phyloP scores from a whole-genome alignment of 305 asterid genomes.

The Striga hermonthica region DNA sequence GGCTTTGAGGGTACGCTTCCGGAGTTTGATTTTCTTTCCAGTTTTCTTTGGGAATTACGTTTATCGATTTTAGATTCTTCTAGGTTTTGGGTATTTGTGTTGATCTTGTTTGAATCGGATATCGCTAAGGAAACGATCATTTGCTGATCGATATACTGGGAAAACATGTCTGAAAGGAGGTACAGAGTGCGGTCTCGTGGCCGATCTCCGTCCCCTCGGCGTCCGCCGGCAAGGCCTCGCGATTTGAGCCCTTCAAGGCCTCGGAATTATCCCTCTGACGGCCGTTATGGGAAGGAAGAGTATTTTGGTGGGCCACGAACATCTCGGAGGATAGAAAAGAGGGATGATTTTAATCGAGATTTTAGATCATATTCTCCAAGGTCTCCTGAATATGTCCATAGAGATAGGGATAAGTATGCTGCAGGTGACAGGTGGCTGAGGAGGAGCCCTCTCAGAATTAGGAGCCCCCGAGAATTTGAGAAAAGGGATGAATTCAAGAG shows the following conservation, averaged over 20 bases:
- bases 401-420: conserved; percentile 29
- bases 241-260: conserved; percentile 27
- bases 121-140: conserved; percentile 20
- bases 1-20: conserved; percentile 21
- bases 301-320: neutral
- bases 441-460: conserved; percentile 29
- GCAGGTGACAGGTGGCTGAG: conserved; percentile 29
- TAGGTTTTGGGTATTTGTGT: conserved; percentile 2
- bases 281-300: neutral
- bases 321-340: neutral
- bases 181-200: conserved; percentile 32
- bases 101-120: conserved; percentile 25
- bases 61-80: conserved; percentile 11
- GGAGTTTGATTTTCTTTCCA: conserved; percentile 14
- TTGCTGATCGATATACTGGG: conserved; percentile 27
- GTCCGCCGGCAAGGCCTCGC: conserved; percentile 30
- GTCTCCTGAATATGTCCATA: conserved; percentile 27
- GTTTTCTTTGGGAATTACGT: conserved; percentile 9
- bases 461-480: conserved; percentile 34
- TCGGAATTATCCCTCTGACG: neutral
- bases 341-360: neutral
- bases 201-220: conserved; percentile 39
- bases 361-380: neutral
- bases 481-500: conserved; percentile 29
- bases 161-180: conserved; percentile 42